Conservation (phyloP, 345 rosid genomes). For the Arabis hirsuta region DNA sequence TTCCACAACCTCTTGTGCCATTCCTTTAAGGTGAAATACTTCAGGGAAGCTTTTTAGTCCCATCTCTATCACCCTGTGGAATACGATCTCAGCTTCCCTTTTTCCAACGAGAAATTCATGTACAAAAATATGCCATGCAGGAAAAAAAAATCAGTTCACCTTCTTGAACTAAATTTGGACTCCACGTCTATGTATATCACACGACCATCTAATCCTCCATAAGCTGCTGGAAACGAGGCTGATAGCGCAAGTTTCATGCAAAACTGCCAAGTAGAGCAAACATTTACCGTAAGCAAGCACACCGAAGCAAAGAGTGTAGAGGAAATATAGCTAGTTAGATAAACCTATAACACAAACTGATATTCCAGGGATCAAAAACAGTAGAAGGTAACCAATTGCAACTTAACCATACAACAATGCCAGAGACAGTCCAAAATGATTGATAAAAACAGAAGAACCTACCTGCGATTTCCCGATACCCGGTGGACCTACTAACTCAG, state of each 20-base stretch:
- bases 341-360: background rate
- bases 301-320: background rate
- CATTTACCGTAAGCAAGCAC: background rate
- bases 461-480: constrained; percentile 93
- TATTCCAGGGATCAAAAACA: background rate
- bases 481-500: constrained; percentile 85
- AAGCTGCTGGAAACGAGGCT: constrained; percentile 67
- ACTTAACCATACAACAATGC: background rate
- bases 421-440: background rate
- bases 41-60: constrained; percentile 78
- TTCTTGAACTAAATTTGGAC: constrained; percentile 81
- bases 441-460: background rate
- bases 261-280: constrained; percentile 51
- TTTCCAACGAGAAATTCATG: no score
- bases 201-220: constrained; percentile 81
- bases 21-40: constrained; percentile 67
- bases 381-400: background rate
- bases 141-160: constrained; percentile 46
- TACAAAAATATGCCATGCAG: background rate
- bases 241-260: constrained; percentile 77
- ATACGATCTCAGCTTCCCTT: background rate
- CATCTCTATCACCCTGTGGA: constrained; percentile 78
- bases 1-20: constrained; percentile 72
- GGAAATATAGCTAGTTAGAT: background rate
- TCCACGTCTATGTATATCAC: constrained; percentile 80